Conservation (phyloP, 164 flowering plant species). For the Aristolochia contorta region DNA sequence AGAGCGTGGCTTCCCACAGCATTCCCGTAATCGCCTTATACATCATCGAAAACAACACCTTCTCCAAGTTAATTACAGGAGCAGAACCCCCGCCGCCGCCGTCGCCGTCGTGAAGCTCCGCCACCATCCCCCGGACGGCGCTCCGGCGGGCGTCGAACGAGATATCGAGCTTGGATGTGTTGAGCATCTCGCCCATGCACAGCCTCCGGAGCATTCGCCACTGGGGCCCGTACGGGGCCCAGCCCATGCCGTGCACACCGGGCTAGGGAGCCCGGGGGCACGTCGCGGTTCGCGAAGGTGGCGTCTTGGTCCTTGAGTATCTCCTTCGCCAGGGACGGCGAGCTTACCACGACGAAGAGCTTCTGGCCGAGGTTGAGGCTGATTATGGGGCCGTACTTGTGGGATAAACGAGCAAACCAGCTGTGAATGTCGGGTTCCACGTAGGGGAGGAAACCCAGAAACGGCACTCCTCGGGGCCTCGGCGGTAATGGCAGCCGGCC, state of each 20-base stretch:
- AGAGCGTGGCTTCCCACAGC: too few species aligned
- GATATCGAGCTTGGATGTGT: neutral
- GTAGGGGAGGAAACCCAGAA: constrained; percentile 36
- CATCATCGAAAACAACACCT: too few species aligned
- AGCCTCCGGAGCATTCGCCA: constrained; percentile 27
- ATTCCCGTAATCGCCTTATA: too few species aligned
- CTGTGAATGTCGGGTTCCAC: constrained; percentile 29
- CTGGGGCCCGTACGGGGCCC: constrained; percentile 10
- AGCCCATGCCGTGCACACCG: constrained; percentile 21
- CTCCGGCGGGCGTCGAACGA: neutral
- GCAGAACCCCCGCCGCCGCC: too few species aligned
- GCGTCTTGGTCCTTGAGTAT: constrained; percentile 17
- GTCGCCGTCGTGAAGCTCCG: too few species aligned
- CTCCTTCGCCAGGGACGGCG: constrained; percentile 16
- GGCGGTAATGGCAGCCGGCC: constrained; percentile 24
- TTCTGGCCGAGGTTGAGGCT: constrained; percentile 19
- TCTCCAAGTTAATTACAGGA: too few species aligned
- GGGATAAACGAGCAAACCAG: constrained; percentile 12
- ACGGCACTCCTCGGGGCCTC: constrained; percentile 40
- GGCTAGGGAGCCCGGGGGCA: constrained; percentile 2
- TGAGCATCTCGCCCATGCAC: constrained; percentile 4
- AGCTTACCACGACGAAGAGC: constrained; percentile 17
- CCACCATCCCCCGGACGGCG: too few species aligned
- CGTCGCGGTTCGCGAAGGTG: constrained; percentile 24
- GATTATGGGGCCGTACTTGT: constrained; percentile 20